phyloP scores from a whole-genome alignment of 805 yeast species.

The Nakazawaea molendinolei region DNA sequence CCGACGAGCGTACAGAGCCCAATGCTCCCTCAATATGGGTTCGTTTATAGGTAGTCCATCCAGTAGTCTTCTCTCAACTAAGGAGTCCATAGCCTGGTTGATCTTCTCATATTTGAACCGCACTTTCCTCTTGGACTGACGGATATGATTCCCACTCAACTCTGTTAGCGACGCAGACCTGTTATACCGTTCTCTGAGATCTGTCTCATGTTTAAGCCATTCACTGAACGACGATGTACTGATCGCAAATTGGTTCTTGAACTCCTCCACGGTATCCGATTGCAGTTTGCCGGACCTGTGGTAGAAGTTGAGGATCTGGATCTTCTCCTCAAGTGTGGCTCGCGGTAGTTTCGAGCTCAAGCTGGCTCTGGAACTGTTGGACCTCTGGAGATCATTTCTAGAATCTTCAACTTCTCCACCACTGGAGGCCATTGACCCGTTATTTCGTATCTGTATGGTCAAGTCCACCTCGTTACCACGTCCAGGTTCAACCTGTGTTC shows the following conservation, averaged over 20 bases:
- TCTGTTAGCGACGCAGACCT: constrained; percentile 23
- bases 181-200: constrained; percentile 37
- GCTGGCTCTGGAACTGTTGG: constrained; percentile 2
- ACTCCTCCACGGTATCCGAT: constrained; percentile 49
- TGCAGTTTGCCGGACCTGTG: constrained; percentile 45
- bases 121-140: constrained; percentile 35
- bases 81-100: constrained; percentile 50
- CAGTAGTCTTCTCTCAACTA: constrained; percentile 38
- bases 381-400: no score
- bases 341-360: constrained; percentile 31
- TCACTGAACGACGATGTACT: constrained; percentile 57
- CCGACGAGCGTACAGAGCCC: constrained; percentile 48
- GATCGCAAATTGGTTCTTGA: constrained; percentile 42
- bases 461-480: no score
- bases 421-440: no score
- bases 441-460: no score
- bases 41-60: constrained; percentile 44
- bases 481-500: background rate
- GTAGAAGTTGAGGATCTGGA: constrained; percentile 45
- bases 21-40: constrained; percentile 47
- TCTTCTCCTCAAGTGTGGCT: constrained; percentile 54
- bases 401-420: no score
- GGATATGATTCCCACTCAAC: constrained; percentile 18
- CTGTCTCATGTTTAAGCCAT: constrained; percentile 51
- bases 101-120: constrained; percentile 51